phyloP scores from a whole-genome alignment of 225 moss, liverwort and hornwort species.

The Neckera pumila region DNA sequence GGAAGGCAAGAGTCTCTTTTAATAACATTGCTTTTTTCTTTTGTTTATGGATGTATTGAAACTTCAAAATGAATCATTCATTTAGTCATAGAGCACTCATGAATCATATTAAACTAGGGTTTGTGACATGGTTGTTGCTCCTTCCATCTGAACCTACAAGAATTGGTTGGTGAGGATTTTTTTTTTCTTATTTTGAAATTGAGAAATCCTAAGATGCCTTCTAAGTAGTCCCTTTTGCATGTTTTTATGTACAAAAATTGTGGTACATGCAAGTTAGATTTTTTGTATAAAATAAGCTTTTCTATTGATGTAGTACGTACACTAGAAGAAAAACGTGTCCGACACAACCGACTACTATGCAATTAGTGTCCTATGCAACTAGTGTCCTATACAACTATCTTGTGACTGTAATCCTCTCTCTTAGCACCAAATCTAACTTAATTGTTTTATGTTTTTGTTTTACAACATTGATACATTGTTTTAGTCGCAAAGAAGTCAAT shows the following conservation, averaged over 20 bases:
- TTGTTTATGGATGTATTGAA: not conserved
- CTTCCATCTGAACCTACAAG: not conserved
- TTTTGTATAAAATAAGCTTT: not conserved
- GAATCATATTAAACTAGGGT: not conserved
- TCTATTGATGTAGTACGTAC: not conserved
- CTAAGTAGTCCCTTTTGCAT: not conserved
- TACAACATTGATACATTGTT: no score
- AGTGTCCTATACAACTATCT: no score
- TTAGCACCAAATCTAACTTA: no score
- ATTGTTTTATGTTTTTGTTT: no score
- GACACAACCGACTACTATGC: no score
- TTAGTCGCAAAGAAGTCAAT: no score
- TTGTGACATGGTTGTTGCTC: not conserved
- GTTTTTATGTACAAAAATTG: not conserved
- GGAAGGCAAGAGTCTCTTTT: no score
- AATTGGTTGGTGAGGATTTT: rapidly evolving
- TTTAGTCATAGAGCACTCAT: not conserved
- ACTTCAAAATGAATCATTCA: not conserved
- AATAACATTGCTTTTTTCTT: not conserved
- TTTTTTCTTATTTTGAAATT: not conserved
- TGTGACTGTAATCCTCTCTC: no score
- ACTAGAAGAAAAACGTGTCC: no score
- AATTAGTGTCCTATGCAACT: no score
- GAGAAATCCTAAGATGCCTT: not conserved
- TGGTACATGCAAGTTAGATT: not conserved